Base-by-base conservation (phyloP, 1,139 yeast species). In the Saccharomyces hybrid region DNA sequence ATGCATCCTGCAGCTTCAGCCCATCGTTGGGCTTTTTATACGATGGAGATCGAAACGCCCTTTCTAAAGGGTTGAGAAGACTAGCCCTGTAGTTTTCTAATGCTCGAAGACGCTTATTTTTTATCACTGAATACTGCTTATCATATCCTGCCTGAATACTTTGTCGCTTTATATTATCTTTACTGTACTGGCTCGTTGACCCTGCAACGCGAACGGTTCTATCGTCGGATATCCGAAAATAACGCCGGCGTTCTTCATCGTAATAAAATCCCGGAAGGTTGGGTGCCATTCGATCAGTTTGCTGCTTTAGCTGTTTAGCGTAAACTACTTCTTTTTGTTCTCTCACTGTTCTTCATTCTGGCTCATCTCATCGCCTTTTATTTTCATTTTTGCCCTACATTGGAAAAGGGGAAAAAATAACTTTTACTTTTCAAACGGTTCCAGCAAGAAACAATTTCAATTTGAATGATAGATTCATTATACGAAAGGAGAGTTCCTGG, bases 251-350 rank as follows among this genome's bases (percentile, higher is more conserved):
- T 47, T 62, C 71, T 46, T 67, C 71, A 61, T 80, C 83, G 60
- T 63, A 80, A 61, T 75, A 75, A 55, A 70, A 77, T 2, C 83
- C 83, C 3, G 83, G 82, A 41, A 78, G 67, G 14, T 65, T 58
- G n/a, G 59, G 58, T 31, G 57, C 50, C 53, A 51, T 51, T 38
- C 11, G 26, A 3, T 3, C 5, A 23, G 20, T 2, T 9, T 3
- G n/a, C 9, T 38, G 11, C 20, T 16, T 16, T 23, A 3, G 23
- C 23, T 23, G 5, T 23, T 3, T 3, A 3, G 4, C 23, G 5
- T 3, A 3, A 23, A 23, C 23, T 9, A 8, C 25, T 13, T 5
- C 7, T n/a, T 32, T 32, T 20, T 9, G n/a, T 20, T 38, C 25
- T 7, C 23, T 23, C 23, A 23, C 23, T 3, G 5, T 3, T 23